phyloP scores from a whole-genome alignment of 1,284 basidiomycete genomes.

The Malassezia pachydermatis region DNA sequence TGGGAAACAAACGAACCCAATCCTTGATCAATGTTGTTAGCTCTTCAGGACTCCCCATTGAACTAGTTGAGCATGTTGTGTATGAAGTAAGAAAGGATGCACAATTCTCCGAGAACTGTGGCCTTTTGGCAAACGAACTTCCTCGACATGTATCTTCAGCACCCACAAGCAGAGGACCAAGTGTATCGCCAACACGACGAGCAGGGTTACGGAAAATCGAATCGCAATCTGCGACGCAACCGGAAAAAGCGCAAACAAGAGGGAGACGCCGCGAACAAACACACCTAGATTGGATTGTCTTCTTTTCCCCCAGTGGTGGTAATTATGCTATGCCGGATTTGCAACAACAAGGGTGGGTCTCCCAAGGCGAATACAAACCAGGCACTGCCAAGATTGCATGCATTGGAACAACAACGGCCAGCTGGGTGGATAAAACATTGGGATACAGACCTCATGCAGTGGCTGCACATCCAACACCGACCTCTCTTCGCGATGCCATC shows the following conservation, averaged over 20 bases:
- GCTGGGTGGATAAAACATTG: constrained; percentile 31
- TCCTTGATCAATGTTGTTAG: constrained; percentile 28
- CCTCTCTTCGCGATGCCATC: constrained; percentile 37
- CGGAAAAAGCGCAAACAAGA: constrained; percentile 17
- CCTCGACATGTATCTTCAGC: constrained; percentile 15
- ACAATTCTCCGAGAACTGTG: constrained; percentile 25
- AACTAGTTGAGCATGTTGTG: constrained; percentile 29
- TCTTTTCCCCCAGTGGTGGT: constrained; percentile 45
- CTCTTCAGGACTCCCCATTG: constrained; percentile 21
- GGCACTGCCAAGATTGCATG: constrained; percentile 29
- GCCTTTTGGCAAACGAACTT: constrained; percentile 24
- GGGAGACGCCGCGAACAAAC: constrained; percentile 8
- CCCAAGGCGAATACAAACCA: constrained; percentile 4
- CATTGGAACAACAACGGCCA: constrained; percentile 33
- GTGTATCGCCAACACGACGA: too few species aligned
- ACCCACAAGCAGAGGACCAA: constrained; percentile 17
- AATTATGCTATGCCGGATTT: constrained; percentile 37
- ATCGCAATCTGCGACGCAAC: too few species aligned
- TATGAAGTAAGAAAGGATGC: constrained; percentile 34
- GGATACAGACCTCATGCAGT: constrained; percentile 36
- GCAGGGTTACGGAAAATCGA: too few species aligned
- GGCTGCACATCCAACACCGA: constrained; percentile 32
- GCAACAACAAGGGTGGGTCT: constrained; percentile 29
- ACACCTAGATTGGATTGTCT: constrained; percentile 42
- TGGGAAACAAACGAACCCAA: constrained; percentile 37